Percentiles rank a stretch among this genome's conserved stretches.
phyloP scores from a whole-genome alignment of 1,139 yeast genomes.

The Taiozyma sp. region DNA sequence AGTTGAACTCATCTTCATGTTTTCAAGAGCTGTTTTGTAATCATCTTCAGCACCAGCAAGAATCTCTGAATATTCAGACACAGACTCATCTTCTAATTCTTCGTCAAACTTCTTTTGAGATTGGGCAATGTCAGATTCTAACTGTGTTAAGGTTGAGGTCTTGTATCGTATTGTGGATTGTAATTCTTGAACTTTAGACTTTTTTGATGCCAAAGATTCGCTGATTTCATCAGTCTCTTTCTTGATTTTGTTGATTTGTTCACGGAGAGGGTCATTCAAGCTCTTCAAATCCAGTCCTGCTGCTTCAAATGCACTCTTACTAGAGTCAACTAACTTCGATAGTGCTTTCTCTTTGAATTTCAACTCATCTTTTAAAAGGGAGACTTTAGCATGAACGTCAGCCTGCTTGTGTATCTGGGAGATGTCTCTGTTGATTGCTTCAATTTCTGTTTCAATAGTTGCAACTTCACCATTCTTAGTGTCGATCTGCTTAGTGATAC shows the following conservation, averaged over 20 bases:
- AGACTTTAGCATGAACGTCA: constrained; percentile 50
- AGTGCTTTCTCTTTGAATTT: constrained; percentile 27
- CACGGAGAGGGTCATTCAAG: constrained; percentile 23
- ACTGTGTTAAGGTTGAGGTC: constrained; percentile 20
- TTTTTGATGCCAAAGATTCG: constrained; percentile 1
- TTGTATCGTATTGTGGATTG: constrained; percentile 14
- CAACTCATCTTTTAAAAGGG: constrained; percentile 37
- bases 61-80: constrained; percentile 45
- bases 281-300: constrained; percentile 26
- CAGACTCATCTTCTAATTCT: constrained; percentile 38
- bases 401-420: constrained; percentile 51
- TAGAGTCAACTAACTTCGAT: constrained; percentile 22
- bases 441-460: constrained; percentile 48
- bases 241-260: constrained; percentile 6
- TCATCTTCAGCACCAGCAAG: constrained; percentile 58
- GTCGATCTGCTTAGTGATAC: constrained; percentile 35
- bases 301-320: constrained; percentile 17
- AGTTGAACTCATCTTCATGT: constrained; percentile 59
- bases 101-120: constrained; percentile 14
- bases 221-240: constrained; percentile 6
- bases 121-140: constrained; percentile 12
- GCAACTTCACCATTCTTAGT: constrained; percentile 35
- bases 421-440: constrained; percentile 47
- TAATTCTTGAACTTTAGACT: constrained; percentile 1
- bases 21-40: constrained; percentile 53